Evolutionary conservation across 495 filamentous ascomycete species (phyloP), one percentile per base, ranked within the genome.

Genomic region (Coniosporium apollinis): DNA sequence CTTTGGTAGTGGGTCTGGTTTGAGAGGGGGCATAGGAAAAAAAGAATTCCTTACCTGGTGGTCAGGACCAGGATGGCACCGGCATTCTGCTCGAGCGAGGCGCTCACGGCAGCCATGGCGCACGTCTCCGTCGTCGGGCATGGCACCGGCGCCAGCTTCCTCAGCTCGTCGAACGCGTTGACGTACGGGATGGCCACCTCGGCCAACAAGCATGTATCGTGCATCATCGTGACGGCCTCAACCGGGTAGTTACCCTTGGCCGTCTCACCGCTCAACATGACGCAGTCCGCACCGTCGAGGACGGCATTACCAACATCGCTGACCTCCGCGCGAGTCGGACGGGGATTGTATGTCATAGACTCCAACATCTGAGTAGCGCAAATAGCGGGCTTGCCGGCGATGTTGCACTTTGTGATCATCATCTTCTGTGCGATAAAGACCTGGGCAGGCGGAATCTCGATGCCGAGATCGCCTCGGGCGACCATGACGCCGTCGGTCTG

Each of bases 351-450:
- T 59, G 92, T 96, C 89, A 97, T 97, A 47, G 83, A 92, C 71
- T 97, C 89, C 42, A 97, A 69, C 78, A 84, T 83, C 60, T 85
- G 76, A 20, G 80, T 84, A 33, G 82, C 82, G 58, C 86, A 94
- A 56, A 96, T 94, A 52, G 84, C 82, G 43, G 89, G 89, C 71
- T 97, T 97, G 56, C 91, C 89, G 48, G 86, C 87, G 53, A 94
- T 79, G 69, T 97, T 97, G 72, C 91, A 96, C 76, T 94, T 96
- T 57, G 87, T 83, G 62, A 96, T 96, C 79, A 97, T 86, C 83
- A 96, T 96, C 76, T 97, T 97, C 70, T 97, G 89, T 31, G 89
- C 89, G 44, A 92, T 78, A 64, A 96, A 97, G 36, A 97, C 89
- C 70, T 97, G 91, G 35, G 87, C 82, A 24, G 91, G 85, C 14